A percentile compares a stretch with the other conserved stretches of the same genome.
Conservation (phyloP, 306 rosid species). For the Inga oerstediana region DNA sequence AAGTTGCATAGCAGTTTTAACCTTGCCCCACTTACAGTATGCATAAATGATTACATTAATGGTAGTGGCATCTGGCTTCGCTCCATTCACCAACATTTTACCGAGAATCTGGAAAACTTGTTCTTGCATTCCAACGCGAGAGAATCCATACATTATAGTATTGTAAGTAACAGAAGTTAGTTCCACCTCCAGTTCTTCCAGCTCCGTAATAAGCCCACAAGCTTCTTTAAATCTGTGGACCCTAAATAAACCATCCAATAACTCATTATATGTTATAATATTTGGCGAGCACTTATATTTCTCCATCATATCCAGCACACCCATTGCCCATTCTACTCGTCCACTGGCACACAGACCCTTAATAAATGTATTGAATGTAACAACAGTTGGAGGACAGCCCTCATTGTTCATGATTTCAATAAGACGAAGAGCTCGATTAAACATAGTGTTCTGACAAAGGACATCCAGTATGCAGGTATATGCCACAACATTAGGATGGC, state of each 20-base stretch:
- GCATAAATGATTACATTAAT: conserved; percentile 56
- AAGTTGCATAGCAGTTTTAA: conserved; percentile 56
- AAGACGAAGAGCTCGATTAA: conserved; percentile 59
- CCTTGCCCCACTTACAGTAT: conserved; percentile 69
- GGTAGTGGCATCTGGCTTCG: conserved; percentile 59
- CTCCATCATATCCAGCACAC: conserved; percentile 65
- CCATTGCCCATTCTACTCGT: conserved; percentile 66
- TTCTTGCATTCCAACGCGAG: conserved; percentile 55
- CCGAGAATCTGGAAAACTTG: conserved; percentile 64
- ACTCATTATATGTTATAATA: conserved; percentile 71
- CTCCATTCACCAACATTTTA: conserved; percentile 69
- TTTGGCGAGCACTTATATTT: conserved; percentile 57
- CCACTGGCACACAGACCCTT: conserved; percentile 70
- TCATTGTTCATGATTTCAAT: conserved; percentile 63
- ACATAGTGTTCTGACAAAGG: conserved; percentile 68
- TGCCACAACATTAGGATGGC: conserved; percentile 75
- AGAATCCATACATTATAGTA: conserved; percentile 76
- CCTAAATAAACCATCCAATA: conserved; percentile 74
- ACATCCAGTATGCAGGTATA: conserved; percentile 84
- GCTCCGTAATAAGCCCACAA: conserved; percentile 57
- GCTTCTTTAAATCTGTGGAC: conserved; percentile 60
- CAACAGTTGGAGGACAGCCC: conserved; percentile 75
- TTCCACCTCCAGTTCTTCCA: conserved; percentile 54
- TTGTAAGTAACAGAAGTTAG: conserved; percentile 70
- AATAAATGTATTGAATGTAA: conserved; percentile 73